Evolutionary conservation across 1,284 basidiomycete genomes (phyloP).

Genomic region (Kalmanozyma brasiliensis): DNA sequence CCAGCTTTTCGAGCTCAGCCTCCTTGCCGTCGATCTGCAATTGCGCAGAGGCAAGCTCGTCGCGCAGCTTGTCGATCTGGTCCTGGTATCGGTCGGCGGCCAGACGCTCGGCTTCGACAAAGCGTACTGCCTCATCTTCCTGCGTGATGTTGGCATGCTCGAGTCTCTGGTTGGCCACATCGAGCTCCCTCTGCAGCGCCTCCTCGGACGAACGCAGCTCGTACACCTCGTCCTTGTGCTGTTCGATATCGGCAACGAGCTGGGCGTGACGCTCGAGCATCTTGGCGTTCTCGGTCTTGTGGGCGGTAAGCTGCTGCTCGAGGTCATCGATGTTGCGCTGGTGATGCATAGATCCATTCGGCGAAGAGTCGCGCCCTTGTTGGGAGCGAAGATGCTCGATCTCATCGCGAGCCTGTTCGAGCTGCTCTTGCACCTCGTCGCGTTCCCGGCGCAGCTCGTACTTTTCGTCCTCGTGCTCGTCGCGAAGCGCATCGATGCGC

Average conservation of each 20-base stretch:
- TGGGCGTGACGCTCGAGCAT: constrained; percentile 51
- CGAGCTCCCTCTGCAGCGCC: constrained; percentile 47
- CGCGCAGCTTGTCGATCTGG: constrained; percentile 53
- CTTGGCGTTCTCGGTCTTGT: constrained; percentile 51
- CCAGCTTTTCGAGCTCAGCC: constrained; percentile 59
- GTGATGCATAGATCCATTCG: constrained; percentile 24
- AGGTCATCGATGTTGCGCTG: constrained; percentile 46
- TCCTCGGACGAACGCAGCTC: constrained; percentile 47
- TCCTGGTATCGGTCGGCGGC: constrained; percentile 48
- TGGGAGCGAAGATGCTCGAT: constrained; percentile 30
- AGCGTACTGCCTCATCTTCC: constrained; percentile 46
- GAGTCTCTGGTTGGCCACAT: constrained; percentile 48
- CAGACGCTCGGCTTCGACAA: constrained; percentile 37
- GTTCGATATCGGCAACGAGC: constrained; percentile 49
- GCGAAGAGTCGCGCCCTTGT: constrained; percentile 25
- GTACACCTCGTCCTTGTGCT: constrained; percentile 52
- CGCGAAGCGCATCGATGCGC: constrained; percentile 48
- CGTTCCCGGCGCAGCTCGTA: constrained; percentile 51
- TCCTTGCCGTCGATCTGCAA: constrained; percentile 59
- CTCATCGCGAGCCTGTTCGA: constrained; percentile 36
- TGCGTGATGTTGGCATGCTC: constrained; percentile 54
- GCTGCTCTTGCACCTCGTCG: constrained; percentile 50
- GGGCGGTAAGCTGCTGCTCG: constrained; percentile 49
- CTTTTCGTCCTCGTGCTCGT: constrained; percentile 55
- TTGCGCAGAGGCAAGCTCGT: constrained; percentile 61